Conservation (phyloP, 2,329 filamentous ascomycete genomes). For the Cladobotryum protrusum region DNA sequence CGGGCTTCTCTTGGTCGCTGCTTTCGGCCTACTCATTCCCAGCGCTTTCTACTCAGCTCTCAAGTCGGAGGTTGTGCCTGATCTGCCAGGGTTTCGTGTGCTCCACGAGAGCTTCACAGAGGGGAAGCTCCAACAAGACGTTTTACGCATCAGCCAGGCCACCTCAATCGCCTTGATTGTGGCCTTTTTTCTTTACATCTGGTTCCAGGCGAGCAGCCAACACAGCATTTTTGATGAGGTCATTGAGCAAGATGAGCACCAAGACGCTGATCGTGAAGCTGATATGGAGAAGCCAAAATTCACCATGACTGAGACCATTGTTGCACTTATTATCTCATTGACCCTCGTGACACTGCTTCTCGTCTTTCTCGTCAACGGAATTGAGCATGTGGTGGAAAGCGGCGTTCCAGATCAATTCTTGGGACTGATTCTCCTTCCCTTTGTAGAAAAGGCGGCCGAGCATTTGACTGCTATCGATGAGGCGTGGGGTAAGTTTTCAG, state of each 20-base stretch:
- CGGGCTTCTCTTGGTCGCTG: constrained; percentile 26
- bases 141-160: constrained; percentile 56
- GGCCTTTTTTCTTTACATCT: constrained; percentile 53
- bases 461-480: constrained; percentile 65
- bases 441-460: constrained; percentile 67
- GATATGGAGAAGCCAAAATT: constrained; percentile 56
- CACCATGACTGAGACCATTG: constrained; percentile 57
- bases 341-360: constrained; percentile 58
- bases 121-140: constrained; percentile 37
- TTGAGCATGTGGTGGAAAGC: constrained; percentile 41
- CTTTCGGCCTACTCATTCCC: not conserved
- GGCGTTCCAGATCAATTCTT: constrained; percentile 28
- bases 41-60: not conserved
- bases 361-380: constrained; percentile 60
- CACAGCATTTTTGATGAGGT: constrained; percentile 58
- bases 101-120: constrained; percentile 43
- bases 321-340: constrained; percentile 52
- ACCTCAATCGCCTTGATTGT: constrained; percentile 40
- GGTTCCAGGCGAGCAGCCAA: constrained; percentile 59
- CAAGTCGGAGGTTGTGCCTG: constrained; percentile 2
- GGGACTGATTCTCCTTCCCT: constrained; percentile 57
- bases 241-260: constrained; percentile 41
- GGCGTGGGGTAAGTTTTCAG: constrained; percentile 43
- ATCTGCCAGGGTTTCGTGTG: constrained; percentile 37
- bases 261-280: constrained; percentile 50